Evolutionary conservation across 2,329 filamentous ascomycete species (phyloP).

Genomic region (Phoma herbarum): DNA sequence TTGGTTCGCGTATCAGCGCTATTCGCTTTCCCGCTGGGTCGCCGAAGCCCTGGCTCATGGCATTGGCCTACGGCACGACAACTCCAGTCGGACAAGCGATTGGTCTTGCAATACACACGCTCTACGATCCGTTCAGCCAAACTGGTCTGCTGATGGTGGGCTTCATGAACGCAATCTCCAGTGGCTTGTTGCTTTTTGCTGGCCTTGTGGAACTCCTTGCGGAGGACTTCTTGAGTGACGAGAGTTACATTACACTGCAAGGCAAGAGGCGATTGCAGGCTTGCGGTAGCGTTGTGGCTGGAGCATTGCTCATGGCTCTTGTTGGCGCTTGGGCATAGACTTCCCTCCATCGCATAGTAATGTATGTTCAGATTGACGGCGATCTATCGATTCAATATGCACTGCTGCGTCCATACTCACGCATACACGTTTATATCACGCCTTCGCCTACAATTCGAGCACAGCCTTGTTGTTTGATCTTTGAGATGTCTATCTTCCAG

Average conservation of each 20-base stretch:
- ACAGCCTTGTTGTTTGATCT: neutral
- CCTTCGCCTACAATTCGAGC: neutral
- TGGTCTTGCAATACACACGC: conserved; percentile 58
- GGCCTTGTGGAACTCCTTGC: conserved; percentile 60
- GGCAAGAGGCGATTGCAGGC: conserved; percentile 68
- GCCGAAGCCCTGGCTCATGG: conserved; percentile 77
- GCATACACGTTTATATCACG: no score
- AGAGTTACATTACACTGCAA: conserved; percentile 67
- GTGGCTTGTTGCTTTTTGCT: conserved; percentile 59
- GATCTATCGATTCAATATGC: neutral
- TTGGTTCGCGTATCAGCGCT: conserved; percentile 74
- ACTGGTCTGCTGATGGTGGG: conserved; percentile 60
- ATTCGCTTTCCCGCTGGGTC: conserved; percentile 76
- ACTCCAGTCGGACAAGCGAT: conserved; percentile 62
- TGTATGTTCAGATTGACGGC: neutral
- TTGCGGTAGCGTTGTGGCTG: conserved; percentile 67
- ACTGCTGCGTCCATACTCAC: neutral
- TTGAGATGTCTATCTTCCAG: neutral
- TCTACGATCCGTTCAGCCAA: conserved; percentile 60
- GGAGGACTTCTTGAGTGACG: conserved; percentile 67
- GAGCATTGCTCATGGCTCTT: conserved; percentile 70
- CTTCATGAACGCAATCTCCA: conserved; percentile 60
- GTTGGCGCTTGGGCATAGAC: conserved; percentile 70
- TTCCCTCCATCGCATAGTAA: conserved; percentile 4
- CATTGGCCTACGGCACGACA: conserved; percentile 68